Evolutionary conservation across 1,284 basidiomycete genomes (phyloP).

Genomic region (Boletus hoseneyae): DNA sequence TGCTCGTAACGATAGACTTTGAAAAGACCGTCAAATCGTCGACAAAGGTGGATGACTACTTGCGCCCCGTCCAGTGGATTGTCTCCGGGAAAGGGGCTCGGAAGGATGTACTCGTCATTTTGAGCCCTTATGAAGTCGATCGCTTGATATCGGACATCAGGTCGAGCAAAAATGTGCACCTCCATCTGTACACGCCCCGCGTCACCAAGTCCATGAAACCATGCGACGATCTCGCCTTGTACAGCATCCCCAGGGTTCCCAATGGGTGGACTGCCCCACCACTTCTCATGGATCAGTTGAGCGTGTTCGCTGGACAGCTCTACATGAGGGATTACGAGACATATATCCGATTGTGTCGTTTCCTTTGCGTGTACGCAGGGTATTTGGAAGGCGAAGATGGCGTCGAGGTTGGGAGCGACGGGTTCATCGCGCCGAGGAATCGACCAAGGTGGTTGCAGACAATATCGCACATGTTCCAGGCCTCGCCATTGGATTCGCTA

Average conservation of each 20-base stretch:
- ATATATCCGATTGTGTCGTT: conserved; percentile 34
- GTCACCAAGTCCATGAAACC: conserved; percentile 35
- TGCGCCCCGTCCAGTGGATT: conserved; percentile 47
- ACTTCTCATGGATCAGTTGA: conserved; percentile 35
- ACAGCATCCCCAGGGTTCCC: conserved; percentile 31
- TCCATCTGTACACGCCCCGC: conserved; percentile 46
- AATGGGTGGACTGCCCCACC: conserved; percentile 18
- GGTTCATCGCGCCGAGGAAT: conserved; percentile 31
- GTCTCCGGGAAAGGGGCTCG: conserved; percentile 23
- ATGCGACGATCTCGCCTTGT: conserved; percentile 40
- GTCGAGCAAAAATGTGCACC: conserved; percentile 30
- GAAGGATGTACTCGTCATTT: conserved; percentile 30
- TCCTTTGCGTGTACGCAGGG: conserved; percentile 35
- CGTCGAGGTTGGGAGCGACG: conserved; percentile 28
- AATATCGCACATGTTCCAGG: conserved; percentile 23
- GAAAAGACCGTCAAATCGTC: background rate
- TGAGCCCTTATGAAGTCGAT: conserved; percentile 48
- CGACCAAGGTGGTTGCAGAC: conserved; percentile 10
- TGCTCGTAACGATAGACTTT: conserved; percentile 35
- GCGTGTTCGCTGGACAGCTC: conserved; percentile 33
- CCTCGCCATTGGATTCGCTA: conserved; percentile 34
- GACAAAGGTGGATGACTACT: conserved; percentile 29
- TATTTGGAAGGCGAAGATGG: conserved; percentile 10
- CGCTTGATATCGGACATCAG: conserved; percentile 39
- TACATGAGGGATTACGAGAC: conserved; percentile 29